Evolutionary conservation across 352 stramenopile genomes (phyloP).

Genomic region (Phytophthora foliorum): DNA sequence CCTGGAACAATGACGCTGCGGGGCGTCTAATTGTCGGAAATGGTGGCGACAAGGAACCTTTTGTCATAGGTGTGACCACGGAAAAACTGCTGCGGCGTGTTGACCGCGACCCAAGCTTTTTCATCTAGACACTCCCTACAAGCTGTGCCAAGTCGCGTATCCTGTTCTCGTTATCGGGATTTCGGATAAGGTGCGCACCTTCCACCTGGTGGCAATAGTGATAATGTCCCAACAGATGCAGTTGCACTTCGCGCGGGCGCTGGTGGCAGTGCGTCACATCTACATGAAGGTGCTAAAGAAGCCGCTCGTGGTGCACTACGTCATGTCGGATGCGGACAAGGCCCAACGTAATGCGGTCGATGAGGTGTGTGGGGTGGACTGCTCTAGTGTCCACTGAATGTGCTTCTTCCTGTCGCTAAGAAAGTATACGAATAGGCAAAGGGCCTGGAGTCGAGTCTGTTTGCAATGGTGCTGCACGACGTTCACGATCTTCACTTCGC

Average conservation of each 20-base stretch:
- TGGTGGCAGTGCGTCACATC: neutral
- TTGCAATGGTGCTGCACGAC: conserved; percentile 1
- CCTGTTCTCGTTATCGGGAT: conserved; percentile 30
- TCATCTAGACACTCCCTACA: conserved; percentile 32
- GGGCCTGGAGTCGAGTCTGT: neutral
- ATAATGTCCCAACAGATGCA: conserved; percentile 12
- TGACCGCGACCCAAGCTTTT: neutral
- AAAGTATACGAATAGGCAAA: conserved; percentile 16
- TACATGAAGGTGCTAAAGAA: neutral
- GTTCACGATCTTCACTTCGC: conserved; percentile 22
- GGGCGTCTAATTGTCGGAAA: neutral
- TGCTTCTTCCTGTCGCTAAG: conserved; percentile 23
- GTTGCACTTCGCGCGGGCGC: neutral
- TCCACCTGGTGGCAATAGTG: conserved; percentile 35
- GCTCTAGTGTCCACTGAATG: conserved; percentile 3
- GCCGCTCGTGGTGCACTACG: neutral
- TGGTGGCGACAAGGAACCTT: conserved; percentile 1
- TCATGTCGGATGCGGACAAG: conserved; percentile 8
- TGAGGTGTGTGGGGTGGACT: conserved; percentile 11
- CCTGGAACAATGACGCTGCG: neutral
- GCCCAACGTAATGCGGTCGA: conserved; percentile 1
- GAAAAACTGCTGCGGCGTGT: neutral
- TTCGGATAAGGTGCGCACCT: conserved; percentile 19
- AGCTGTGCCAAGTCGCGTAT: conserved; percentile 21
- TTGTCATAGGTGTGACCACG: conserved; percentile 17